These are phyloP conservation scores for Epichloe typhina DNA, from an alignment of 2,329 filamentous ascomycete species.

Conservation along the genomic window DNA sequence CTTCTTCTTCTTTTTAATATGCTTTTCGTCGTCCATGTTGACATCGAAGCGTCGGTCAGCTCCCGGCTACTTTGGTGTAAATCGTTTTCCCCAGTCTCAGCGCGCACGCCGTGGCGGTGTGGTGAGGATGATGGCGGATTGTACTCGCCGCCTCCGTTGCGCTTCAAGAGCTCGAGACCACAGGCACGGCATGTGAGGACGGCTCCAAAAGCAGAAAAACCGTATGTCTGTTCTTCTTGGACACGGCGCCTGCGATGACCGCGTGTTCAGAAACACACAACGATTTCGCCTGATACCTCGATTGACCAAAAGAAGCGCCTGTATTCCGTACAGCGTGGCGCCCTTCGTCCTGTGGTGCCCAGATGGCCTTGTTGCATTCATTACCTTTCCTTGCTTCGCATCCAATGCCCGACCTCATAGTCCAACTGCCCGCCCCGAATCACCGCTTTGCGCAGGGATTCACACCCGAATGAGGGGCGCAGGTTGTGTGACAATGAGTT, in stretches of 20 bases:
- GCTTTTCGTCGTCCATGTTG: conserved; percentile 21
- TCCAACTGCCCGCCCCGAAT: not conserved
- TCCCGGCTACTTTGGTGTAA: no score
- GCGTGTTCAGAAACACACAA: not conserved
- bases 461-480: not conserved
- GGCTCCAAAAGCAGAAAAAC: not conserved
- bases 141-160: not conserved
- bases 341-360: not conserved
- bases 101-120: no score
- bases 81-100: no score
- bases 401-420: not conserved
- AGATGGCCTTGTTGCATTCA: not conserved
- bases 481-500: not conserved
- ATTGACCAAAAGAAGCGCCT: not conserved
- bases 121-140: no score
- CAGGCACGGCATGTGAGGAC: not conserved
- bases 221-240: no score
- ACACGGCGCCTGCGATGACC: not conserved
- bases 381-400: not conserved
- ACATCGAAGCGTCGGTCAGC: conserved; percentile 5
- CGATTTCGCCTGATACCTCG: no score
- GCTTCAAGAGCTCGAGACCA: not conserved
- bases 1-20: conserved; percentile 24
- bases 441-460: not conserved
- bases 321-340: not conserved